Base-by-base conservation (phyloP, 2,329 filamentous ascomycete species). In the Colletotrichum tanaceti region DNA sequence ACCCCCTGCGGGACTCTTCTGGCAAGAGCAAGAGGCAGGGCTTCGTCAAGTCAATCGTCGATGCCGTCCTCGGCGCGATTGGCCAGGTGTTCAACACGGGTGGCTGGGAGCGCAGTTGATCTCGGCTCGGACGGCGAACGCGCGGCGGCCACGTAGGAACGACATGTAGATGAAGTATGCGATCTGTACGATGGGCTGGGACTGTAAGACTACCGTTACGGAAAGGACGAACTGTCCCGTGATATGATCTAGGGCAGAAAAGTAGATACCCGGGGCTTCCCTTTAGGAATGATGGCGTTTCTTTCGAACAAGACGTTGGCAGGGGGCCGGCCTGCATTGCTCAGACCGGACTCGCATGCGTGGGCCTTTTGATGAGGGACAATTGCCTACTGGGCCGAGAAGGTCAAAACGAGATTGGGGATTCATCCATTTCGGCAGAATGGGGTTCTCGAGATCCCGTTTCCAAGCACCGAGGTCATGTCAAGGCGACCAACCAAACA, bases 31-130 rank as follows among this genome's bases (percentile, higher is more conserved):
- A 83, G 75, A 84, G 87, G 16, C 88, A 90, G 74, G 89, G 89
- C 5, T 87, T 91, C 85, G 83, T 89, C 62, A 91, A 91, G 77
- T 85, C 88, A 0, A 76, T 91, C 13, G 87, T 91, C 22, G 89
- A 91, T 74, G 83, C 81, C 24, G 79, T 87, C 1, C 81, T 87
- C 32, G 84, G 84, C 1, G 80, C 80, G 14, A 85, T 91, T 67
- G 83, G 83, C 22, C 80, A 85, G 66, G 76, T 85, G 1, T 54
- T 72, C 22, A 62, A 62, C 20, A 61, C 65, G 2, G 65, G 71
- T 5, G 70, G 70, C 20, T 63, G 69, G 64, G 68, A 72, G 46
- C 60, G 70, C n/a, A 69, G n/a, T 9, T 68, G 63, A 70, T 59
- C 18, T 57, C 13, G 49, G 5, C 28, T 61, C 47, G 22, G n/a